Evolutionary conservation across 2,329 filamentous ascomycete species (phyloP).

Genomic region (Talaromyces islandicus): DNA sequence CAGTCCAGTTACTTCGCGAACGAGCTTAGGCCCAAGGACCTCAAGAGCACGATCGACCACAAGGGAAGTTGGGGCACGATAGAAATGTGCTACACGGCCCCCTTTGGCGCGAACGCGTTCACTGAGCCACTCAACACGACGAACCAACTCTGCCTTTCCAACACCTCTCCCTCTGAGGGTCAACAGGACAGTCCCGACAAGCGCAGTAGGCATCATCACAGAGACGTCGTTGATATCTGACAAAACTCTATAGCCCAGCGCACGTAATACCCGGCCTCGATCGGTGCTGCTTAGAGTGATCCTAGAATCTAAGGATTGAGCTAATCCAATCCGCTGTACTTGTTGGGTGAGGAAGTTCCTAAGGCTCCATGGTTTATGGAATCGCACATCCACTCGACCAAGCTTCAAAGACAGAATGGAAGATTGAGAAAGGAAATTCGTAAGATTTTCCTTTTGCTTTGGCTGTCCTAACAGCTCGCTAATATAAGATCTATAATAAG

Average conservation of each 20-base stretch:
- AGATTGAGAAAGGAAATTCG: conserved; percentile 81
- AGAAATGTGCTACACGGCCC: conserved; percentile 89
- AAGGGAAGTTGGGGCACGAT: conserved; percentile 67
- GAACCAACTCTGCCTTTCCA: conserved; percentile 75
- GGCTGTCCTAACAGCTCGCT: conserved; percentile 88
- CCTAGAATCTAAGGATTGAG: conserved; percentile 28
- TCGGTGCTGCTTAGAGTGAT: conserved; percentile 45
- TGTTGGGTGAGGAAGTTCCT: conserved; percentile 75
- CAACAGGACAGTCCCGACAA: conserved; percentile 88
- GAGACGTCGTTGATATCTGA: conserved; percentile 94
- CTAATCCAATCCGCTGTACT: conserved; percentile 50
- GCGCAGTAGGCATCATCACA: conserved; percentile 94
- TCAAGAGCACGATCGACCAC: conserved; percentile 88
- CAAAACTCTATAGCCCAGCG: conserved; percentile 84
- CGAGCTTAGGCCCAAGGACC: conserved; percentile 82
- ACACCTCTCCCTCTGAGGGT: conserved; percentile 89
- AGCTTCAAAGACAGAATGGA: conserved; percentile 84
- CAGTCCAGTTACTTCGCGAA: conserved; percentile 71
- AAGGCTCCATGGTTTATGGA: conserved; percentile 94
- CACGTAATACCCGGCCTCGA: conserved; percentile 70
- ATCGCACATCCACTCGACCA: conserved; percentile 88
- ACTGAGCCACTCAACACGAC: conserved; percentile 85
- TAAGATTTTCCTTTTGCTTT: conserved; percentile 90
- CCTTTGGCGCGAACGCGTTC: conserved; percentile 76
- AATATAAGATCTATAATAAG: conserved; percentile 65